Percentiles rank a stretch among this genome's conserved stretches.
These are phyloP conservation scores for Ceratocystis eucalypticola DNA, from an alignment of 2,329 filamentous ascomycete species.

Conservation along the genomic window DNA sequence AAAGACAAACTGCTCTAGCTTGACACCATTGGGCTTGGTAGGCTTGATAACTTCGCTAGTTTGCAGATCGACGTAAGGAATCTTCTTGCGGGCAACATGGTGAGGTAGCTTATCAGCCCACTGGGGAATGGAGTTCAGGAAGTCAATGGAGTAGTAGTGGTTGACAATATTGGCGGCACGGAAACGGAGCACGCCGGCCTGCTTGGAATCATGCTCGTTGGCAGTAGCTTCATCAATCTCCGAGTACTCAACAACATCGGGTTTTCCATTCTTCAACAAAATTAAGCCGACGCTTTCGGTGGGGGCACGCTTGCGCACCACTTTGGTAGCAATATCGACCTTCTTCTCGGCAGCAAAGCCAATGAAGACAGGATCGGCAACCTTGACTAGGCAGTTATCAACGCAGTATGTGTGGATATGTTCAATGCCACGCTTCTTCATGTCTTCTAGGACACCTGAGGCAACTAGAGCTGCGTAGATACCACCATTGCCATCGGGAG, in stretches of 20 bases:
- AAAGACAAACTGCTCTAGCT: constrained; percentile 76
- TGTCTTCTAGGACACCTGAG: constrained; percentile 70
- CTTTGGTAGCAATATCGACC: constrained; percentile 95
- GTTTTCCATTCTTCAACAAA: constrained; percentile 85
- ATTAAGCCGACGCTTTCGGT: constrained; percentile 94
- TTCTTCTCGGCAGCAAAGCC: constrained; percentile 79
- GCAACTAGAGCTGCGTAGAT: constrained; percentile 84
- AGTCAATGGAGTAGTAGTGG: constrained; percentile 95
- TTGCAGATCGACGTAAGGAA: constrained; percentile 65
- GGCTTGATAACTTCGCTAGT: constrained; percentile 76
- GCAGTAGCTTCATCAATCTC: constrained; percentile 87
- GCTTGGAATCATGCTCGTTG: constrained; percentile 71
- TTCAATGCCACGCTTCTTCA: constrained; percentile 77
- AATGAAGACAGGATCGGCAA: constrained; percentile 92
- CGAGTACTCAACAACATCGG: constrained; percentile 96
- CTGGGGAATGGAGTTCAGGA: constrained; percentile 77
- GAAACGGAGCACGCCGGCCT: constrained; percentile 77
- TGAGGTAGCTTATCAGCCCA: constrained; percentile 82
- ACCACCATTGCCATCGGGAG: constrained; percentile 92
- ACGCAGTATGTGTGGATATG: constrained; percentile 98
- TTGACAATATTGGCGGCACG: constrained; percentile 98
- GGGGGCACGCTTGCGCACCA: constrained; percentile 95
- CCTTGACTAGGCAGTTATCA: constrained; percentile 97
- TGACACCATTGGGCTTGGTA: constrained; percentile 92
- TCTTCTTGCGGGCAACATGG: constrained; percentile 97